Percentiles rank a stretch among this genome's conserved stretches.
These are phyloP conservation scores for Avena atlantica DNA, from an alignment of 176 grass and related monocot species.

Conservation along the genomic window DNA sequence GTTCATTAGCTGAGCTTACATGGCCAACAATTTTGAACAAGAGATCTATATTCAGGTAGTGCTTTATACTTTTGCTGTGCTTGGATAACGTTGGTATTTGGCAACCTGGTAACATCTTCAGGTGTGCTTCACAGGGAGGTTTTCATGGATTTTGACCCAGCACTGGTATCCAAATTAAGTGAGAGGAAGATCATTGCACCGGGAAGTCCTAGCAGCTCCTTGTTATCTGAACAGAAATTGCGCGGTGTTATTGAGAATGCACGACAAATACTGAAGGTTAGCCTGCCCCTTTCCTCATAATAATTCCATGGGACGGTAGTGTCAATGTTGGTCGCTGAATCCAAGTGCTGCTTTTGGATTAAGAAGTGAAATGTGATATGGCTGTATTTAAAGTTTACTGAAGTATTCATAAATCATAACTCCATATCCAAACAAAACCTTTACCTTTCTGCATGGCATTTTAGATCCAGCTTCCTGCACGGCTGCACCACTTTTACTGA, in stretches of 20 bases:
- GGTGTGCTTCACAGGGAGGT: constrained; percentile 64
- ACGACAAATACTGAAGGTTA: constrained; percentile 85
- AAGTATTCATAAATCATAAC: background rate
- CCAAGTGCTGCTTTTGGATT: constrained; percentile 12
- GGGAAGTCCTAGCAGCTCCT: constrained; percentile 70
- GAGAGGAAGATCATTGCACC: constrained; percentile 81
- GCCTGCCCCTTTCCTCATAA: background rate
- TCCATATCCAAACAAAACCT: background rate
- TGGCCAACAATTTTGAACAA: constrained; percentile 93
- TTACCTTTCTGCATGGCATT: background rate
- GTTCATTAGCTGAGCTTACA: constrained; percentile 89
- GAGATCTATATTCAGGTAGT: constrained; percentile 85
- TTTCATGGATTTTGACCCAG: constrained; percentile 96
- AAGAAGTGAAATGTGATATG: constrained; percentile 1
- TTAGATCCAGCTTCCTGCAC: background rate
- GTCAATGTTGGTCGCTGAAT: background rate
- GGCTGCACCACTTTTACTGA: background rate
- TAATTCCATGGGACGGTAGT: background rate
- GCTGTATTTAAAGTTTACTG: background rate
- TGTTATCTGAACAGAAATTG: constrained; percentile 89
- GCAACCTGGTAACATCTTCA: constrained; percentile 31
- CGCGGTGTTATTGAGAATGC: constrained; percentile 87
- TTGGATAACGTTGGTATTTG: constrained; percentile 14
- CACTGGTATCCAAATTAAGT: constrained; percentile 78
- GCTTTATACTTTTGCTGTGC: constrained; percentile 30